A percentile compares a stretch with the other conserved stretches of the same genome.
Conservation (phyloP, 495 filamentous ascomycete species). For the Beverwykella pulmonaria region DNA sequence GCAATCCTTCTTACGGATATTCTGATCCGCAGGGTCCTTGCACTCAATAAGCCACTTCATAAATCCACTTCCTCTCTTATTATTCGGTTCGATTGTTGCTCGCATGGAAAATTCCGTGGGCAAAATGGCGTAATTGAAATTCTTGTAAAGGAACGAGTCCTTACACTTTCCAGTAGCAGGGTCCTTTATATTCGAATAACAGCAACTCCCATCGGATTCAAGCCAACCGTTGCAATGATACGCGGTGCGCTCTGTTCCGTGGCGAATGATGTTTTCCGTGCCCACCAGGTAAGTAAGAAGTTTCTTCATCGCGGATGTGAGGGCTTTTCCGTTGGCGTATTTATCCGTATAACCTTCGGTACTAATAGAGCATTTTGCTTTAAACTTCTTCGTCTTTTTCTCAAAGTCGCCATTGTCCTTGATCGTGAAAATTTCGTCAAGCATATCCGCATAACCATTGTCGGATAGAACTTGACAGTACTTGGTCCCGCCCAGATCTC, state of each 20-base stretch:
- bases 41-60: background rate
- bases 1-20: background rate
- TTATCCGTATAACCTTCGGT: background rate
- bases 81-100: background rate
- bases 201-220: background rate
- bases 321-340: background rate
- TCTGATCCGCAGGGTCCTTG: background rate
- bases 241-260: background rate
- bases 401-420: background rate
- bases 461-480: background rate
- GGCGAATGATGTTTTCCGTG: background rate
- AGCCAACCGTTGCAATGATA: background rate
- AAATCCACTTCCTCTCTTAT: background rate
- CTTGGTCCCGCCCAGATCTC: background rate
- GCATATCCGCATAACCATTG: background rate
- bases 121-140: background rate
- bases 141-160: background rate
- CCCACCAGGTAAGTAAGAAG: background rate
- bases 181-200: background rate
- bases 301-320: background rate
- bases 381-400: background rate
- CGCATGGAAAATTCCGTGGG: background rate
- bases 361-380: background rate
- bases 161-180: background rate
- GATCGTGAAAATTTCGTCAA: background rate